phyloP scores from a whole-genome alignment of 106 monocot genomes.

The Allium cepa region DNA sequence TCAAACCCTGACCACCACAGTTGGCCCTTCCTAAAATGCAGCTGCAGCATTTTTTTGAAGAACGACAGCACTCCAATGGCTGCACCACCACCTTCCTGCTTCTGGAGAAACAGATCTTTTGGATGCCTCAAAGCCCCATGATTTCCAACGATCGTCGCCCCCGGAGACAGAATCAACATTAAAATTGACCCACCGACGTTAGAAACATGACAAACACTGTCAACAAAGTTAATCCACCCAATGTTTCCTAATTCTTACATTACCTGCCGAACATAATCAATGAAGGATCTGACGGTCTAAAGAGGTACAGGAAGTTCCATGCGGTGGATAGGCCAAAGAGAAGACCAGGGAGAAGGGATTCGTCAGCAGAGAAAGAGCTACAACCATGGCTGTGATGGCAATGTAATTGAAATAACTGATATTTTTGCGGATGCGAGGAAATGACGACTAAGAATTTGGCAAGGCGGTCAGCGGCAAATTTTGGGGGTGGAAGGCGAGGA shows the following conservation, averaged over 20 bases:
- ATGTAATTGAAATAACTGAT: conserved; percentile 36
- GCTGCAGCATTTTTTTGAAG: not conserved
- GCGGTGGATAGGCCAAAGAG: conserved; percentile 33
- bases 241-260: conserved; percentile 29
- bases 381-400: conserved; percentile 22
- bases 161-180: conserved; percentile 24
- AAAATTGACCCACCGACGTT: conserved; percentile 36
- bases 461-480: no score
- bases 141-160: conserved; percentile 19
- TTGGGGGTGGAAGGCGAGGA: no score
- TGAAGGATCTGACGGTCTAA: conserved; percentile 31
- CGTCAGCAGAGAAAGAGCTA: conserved; percentile 32
- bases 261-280: conserved; percentile 27
- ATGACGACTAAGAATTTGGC: no score
- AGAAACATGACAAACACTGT: conserved; percentile 32
- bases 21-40: no score
- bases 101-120: conserved; percentile 43
- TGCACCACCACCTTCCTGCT: conserved; percentile 21
- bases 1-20: no score
- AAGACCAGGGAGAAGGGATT: conserved; percentile 32
- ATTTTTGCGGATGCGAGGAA: conserved; percentile 36
- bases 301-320: conserved; percentile 43
- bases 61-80: conserved; percentile 8
- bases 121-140: conserved; percentile 41
- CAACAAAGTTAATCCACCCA: conserved; percentile 20